Conservation (phyloP, 495 filamentous ascomycete genomes). For the Penicillium roqueforti region DNA sequence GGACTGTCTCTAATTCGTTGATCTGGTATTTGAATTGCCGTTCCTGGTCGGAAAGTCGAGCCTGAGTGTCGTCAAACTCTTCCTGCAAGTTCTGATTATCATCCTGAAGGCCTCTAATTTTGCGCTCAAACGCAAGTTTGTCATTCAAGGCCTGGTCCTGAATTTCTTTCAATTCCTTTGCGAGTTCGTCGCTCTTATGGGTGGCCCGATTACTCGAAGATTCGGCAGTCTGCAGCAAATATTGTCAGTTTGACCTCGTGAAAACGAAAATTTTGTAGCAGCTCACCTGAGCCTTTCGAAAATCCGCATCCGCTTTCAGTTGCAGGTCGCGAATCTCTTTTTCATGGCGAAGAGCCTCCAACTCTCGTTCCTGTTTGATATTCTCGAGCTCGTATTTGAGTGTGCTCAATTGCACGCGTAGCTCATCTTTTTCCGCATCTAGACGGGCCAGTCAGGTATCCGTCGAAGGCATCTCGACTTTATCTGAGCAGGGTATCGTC, state of each 20-base stretch:
- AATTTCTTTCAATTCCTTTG: slow-evolving; percentile 65
- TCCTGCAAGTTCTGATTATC: slow-evolving; percentile 69
- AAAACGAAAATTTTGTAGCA: not conserved
- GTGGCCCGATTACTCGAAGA: slow-evolving; percentile 61
- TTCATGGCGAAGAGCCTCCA: slow-evolving; percentile 69
- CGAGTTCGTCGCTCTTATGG: slow-evolving; percentile 66
- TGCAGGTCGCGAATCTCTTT: slow-evolving; percentile 76
- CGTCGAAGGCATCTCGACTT: not conserved
- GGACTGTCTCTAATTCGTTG: slow-evolving; percentile 66
- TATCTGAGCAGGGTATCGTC: not conserved
- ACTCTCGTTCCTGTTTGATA: slow-evolving; percentile 80
- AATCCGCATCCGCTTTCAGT: slow-evolving; percentile 75
- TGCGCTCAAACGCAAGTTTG: slow-evolving; percentile 65
- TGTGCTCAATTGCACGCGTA: slow-evolving; percentile 64
- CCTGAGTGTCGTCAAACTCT: slow-evolving; percentile 69
- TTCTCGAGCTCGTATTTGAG: slow-evolving; percentile 67
- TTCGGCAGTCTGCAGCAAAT: slow-evolving; percentile 51
- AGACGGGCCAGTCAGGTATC: slow-evolving; percentile 10
- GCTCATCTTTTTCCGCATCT: slow-evolving; percentile 58
- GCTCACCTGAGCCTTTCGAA: slow-evolving; percentile 68
- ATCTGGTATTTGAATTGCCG: slow-evolving; percentile 65
- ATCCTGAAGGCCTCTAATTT: slow-evolving; percentile 65
- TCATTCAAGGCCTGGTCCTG: slow-evolving; percentile 64
- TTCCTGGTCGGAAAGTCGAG: slow-evolving; percentile 64
- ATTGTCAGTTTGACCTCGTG: slow-evolving; percentile 8